Conservation (phyloP, 2,329 filamentous ascomycete species). For the Trichothecium roseum region DNA sequence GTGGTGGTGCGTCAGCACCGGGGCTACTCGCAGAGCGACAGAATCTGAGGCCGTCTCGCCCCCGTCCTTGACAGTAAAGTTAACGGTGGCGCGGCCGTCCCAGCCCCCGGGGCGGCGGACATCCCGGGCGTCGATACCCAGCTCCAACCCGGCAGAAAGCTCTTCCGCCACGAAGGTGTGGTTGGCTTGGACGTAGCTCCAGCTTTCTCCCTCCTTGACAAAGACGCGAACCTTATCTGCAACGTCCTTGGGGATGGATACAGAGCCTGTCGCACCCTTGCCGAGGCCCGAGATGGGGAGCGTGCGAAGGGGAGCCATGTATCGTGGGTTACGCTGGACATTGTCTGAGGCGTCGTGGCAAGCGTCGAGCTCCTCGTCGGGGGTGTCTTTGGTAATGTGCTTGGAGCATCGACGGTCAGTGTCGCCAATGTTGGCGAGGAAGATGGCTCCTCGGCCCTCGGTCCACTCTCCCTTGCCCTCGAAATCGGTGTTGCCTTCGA, state of each 20-base stretch:
- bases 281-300: constrained; percentile 12
- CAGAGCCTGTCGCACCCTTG: constrained; percentile 7
- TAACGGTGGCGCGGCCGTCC: constrained; percentile 16
- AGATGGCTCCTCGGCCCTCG: constrained; percentile 17
- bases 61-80: constrained; percentile 17
- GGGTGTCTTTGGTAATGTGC: constrained; percentile 5
- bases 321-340: constrained; percentile 16
- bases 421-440: constrained; percentile 25
- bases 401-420: constrained; percentile 17
- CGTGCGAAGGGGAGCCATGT: constrained; percentile 20
- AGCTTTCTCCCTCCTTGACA: constrained; percentile 9
- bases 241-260: constrained; percentile 6
- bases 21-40: constrained; percentile 23
- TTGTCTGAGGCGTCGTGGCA: constrained; percentile 27
- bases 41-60: constrained; percentile 10
- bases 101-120: constrained; percentile 11
- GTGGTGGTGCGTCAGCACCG: constrained; percentile 26
- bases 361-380: constrained; percentile 14
- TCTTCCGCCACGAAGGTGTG: constrained; percentile 16
- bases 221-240: constrained; percentile 18
- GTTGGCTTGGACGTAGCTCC: constrained; percentile 15
- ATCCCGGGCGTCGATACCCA: constrained; percentile 25
- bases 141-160: constrained; percentile 17
- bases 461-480: constrained; percentile 15
- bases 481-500: constrained; percentile 10